Base-by-base conservation (phyloP, 305 asterid genomes). In the Solanum hybrid region DNA sequence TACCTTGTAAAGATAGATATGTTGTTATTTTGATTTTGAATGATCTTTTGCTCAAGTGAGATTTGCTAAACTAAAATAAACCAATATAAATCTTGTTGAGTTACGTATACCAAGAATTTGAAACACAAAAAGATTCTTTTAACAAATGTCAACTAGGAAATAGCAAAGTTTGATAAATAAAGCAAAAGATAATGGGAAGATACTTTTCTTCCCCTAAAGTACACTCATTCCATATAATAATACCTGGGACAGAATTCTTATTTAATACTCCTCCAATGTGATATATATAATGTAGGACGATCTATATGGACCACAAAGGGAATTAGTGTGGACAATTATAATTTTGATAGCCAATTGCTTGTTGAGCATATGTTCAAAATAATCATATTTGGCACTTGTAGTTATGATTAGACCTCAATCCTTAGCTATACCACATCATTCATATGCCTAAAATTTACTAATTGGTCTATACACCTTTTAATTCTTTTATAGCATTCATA, bases 161-260 rank as follows among this genome's bases (percentile, higher is more conserved):
- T 40, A 82, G 5, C 39, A 82, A 16, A 75, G 39, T 75, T 51
- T 31, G 24, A 75, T 75, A 75, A 81, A 46, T 81, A 81, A 81
- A 81, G 86, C 86, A 82, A 82, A 83, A 83, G 87, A 83, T 83
- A 83, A 83, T 46, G 87, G 87, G 87, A 51, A 83, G 87, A 83
- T 83, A 83, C 39, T 29, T 83, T 83, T 83, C 73, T 46, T 83
- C 73, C 73, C 73, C 87, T 42, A 83, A 83, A 83, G 87, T 83
- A 42, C 87, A 82, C 87, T 46, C 87, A 83, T 83, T 83, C 71
- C 39, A 42, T 83, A 28, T 46, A 83, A 46, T 83, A 83, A 83
- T 83, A 83, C 87, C 39, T 46, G 64, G 39, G 73, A 83, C 73
- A 83, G 73, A 42, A 83, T 83, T 83, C 87, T 83, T 83, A 83